These are phyloP conservation scores for Macrophomina tecta DNA, from an alignment of 2,329 filamentous ascomycete genomes.

Conservation along the genomic window DNA sequence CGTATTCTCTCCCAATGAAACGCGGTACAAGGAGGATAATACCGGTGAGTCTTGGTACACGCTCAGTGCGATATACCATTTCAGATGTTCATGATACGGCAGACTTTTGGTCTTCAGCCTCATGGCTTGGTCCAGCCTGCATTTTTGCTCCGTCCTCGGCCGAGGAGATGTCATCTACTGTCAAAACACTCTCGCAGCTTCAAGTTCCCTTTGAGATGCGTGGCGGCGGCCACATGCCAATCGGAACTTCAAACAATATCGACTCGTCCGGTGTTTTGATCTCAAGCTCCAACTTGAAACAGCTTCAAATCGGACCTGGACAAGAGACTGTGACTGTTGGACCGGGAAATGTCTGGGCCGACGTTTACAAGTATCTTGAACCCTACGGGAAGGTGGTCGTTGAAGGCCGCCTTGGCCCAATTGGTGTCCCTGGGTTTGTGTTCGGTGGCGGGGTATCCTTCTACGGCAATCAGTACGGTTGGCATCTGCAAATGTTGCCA, in stretches of 20 bases:
- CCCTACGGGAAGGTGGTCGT: conserved; percentile 33
- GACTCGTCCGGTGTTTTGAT: conserved; percentile 31
- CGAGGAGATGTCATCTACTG: neutral
- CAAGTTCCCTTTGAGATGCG: conserved; percentile 32
- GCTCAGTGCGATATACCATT: neutral
- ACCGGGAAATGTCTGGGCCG: conserved; percentile 38
- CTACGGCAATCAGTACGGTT: conserved; percentile 33
- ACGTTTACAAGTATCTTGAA: conserved; percentile 39
- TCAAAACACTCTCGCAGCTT: neutral
- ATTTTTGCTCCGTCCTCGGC: neutral
- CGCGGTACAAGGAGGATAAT: neutral
- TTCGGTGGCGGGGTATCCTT: conserved; percentile 38
- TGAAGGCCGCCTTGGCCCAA: conserved; percentile 37
- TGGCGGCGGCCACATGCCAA: conserved; percentile 37
- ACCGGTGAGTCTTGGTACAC: neutral
- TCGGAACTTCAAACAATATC: conserved; percentile 20
- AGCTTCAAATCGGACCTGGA: conserved; percentile 34
- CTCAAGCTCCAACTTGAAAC: conserved; percentile 34
- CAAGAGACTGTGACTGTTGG: conserved; percentile 36
- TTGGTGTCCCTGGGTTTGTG: conserved; percentile 39
- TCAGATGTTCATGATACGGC: neutral
- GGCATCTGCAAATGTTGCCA: conserved; percentile 29
- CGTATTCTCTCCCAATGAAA: neutral
- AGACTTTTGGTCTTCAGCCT: neutral
- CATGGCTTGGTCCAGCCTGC: conserved; percentile 27